Conservation (phyloP, 495 filamentous ascomycete species). For the Penicillium waksmanii region DNA sequence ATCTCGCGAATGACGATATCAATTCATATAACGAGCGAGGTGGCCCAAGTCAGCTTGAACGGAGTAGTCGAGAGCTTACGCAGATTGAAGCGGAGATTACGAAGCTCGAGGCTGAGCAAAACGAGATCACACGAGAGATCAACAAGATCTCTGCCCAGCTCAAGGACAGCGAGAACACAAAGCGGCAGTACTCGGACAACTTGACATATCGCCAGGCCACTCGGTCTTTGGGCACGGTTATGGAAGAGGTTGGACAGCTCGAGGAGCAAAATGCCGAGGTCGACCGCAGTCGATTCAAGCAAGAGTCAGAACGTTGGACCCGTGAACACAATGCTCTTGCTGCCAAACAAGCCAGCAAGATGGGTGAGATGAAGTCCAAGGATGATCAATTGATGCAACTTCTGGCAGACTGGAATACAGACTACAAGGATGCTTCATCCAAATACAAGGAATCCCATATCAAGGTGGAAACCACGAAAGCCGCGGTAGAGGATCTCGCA, state of each 20-base stretch:
- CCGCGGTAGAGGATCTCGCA: conserved; percentile 85
- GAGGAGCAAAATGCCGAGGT: conserved; percentile 79
- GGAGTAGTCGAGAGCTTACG: conserved; percentile 70
- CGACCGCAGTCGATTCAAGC: conserved; percentile 73
- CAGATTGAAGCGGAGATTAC: conserved; percentile 65
- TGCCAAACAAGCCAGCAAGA: conserved; percentile 63
- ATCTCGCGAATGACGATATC: conserved; percentile 74
- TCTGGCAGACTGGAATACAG: conserved; percentile 75
- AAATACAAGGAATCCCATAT: conserved; percentile 89
- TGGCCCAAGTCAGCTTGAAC: conserved; percentile 70
- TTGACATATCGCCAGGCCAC: conserved; percentile 76
- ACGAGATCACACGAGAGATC: conserved; percentile 63
- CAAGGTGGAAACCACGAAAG: conserved; percentile 90
- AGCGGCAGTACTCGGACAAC: conserved; percentile 84
- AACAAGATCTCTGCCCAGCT: conserved; percentile 81
- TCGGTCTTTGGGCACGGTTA: conserved; percentile 65
- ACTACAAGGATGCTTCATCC: conserved; percentile 81
- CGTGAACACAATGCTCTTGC: conserved; percentile 62
- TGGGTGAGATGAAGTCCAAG: conserved; percentile 77
- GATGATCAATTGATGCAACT: conserved; percentile 74
- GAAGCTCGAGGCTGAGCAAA: conserved; percentile 67
- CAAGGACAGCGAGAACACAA: conserved; percentile 74
- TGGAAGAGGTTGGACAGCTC: conserved; percentile 73
- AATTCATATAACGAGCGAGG: conserved; percentile 76
- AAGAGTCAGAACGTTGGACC: conserved; percentile 67